phyloP scores from a whole-genome alignment of 371 early-diverging fungal species.

The Mortierella sp. region DNA sequence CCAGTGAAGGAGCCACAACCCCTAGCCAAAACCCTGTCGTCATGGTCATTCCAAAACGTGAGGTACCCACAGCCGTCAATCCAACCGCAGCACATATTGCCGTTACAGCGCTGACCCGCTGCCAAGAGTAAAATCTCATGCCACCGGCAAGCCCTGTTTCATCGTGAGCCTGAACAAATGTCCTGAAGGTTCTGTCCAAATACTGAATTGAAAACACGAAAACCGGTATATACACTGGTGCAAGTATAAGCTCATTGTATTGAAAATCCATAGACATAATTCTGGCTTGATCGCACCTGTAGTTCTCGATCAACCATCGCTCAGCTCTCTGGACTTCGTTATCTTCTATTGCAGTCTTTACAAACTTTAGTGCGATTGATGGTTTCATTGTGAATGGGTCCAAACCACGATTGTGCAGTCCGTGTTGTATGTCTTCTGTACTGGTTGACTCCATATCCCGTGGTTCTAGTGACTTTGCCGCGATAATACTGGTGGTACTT shows the following conservation, averaged over 20 bases:
- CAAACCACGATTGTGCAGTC: constrained; percentile 53
- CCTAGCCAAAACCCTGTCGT: constrained; percentile 62
- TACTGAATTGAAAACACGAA: constrained; percentile 66
- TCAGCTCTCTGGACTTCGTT: constrained; percentile 64
- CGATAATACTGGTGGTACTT: constrained; percentile 61
- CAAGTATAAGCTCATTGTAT: constrained; percentile 59
- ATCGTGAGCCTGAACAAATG: constrained; percentile 71
- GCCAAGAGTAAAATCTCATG: constrained; percentile 66
- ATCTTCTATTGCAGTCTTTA: constrained; percentile 61
- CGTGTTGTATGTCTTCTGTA: constrained; percentile 42
- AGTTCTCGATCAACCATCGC: constrained; percentile 60
- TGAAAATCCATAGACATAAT: constrained; percentile 64
- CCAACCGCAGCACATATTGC: constrained; percentile 52
- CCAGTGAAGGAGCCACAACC: constrained; percentile 65
- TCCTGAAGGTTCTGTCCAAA: constrained; percentile 65
- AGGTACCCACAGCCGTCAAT: constrained; percentile 34
- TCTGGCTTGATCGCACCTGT: constrained; percentile 66
- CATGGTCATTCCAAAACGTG: constrained; percentile 35
- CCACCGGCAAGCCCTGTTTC: constrained; percentile 62
- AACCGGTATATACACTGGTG: constrained; percentile 72
- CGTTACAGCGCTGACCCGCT: constrained; percentile 65
- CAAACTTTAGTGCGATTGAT: constrained; percentile 65
- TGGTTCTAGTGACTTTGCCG: constrained; percentile 59
- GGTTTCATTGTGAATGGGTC: constrained; percentile 71
- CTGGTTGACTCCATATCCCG: constrained; percentile 59